phyloP scores from a whole-genome alignment of 2,329 filamentous ascomycete genomes.

The Camillea tinctor region DNA sequence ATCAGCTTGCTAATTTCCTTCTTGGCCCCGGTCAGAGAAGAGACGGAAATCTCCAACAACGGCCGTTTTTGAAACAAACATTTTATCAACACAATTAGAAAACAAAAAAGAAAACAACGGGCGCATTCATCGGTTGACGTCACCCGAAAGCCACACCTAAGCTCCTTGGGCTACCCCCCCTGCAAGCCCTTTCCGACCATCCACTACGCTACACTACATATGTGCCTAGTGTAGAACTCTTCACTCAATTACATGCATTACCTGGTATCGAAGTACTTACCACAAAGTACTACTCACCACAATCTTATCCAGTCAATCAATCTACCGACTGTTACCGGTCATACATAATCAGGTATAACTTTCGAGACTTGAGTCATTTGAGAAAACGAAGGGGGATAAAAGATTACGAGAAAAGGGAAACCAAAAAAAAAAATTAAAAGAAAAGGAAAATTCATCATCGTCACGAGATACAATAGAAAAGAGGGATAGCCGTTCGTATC shows the following conservation, averaged over 20 bases:
- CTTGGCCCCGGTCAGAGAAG: constrained; percentile 3
- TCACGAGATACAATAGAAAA: background rate
- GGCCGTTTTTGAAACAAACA: constrained; percentile 17
- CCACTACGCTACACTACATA: background rate
- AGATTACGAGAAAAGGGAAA: background rate
- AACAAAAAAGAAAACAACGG: constrained; percentile 5
- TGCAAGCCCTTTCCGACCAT: background rate
- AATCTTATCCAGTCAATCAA: no score
- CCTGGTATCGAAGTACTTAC: background rate
- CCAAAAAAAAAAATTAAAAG: background rate
- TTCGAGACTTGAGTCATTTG: background rate
- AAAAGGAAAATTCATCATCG: no score
- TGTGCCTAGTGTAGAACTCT: no score
- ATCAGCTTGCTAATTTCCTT: constrained; percentile 9
- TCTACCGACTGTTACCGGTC: no score
- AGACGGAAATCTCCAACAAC: constrained; percentile 12
- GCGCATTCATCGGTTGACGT: constrained; percentile 17
- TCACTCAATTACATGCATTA: no score
- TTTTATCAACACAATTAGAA: constrained; percentile 10
- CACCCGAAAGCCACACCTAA: constrained; percentile 5
- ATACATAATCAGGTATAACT: background rate
- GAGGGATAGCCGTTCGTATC: background rate
- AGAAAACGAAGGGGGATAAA: background rate
- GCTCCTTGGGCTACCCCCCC: background rate
- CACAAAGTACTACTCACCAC: background rate